A percentile compares a stretch with the other conserved stretches of the same genome.
phyloP scores from a whole-genome alignment of 164 flowering plant genomes.

The Tinospora cordifolia region DNA sequence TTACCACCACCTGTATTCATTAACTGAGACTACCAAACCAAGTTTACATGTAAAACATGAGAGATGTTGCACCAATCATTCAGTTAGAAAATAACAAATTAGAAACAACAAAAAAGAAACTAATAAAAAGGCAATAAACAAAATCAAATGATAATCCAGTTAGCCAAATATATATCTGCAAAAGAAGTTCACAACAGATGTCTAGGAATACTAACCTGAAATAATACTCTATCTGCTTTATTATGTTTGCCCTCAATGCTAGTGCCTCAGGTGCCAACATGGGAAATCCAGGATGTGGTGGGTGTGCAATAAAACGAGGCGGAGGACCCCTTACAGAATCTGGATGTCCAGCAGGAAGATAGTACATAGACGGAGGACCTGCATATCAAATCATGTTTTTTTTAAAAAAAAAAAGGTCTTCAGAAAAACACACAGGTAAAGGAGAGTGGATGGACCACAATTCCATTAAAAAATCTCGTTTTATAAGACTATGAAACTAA shows the following conservation, averaged over 20 bases:
- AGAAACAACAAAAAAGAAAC: neutral
- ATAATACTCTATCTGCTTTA: conserved; percentile 86
- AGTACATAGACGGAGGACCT: conserved; percentile 61
- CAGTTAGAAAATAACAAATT: neutral
- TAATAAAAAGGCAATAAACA: neutral
- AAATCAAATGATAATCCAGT: neutral
- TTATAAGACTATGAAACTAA: neutral
- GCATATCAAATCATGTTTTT: conserved; percentile 17
- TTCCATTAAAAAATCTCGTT: neutral
- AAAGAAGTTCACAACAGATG: conserved; percentile 1
- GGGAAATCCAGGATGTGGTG: conserved; percentile 33
- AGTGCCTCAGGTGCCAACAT: conserved; percentile 31
- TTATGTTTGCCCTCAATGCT: conserved; percentile 39
- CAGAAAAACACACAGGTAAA: neutral
- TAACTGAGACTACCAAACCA: neutral
- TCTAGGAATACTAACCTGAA: conserved; percentile 57
- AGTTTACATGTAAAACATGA: neutral
- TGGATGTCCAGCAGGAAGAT: conserved; percentile 53
- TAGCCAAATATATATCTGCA: neutral
- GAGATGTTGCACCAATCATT: neutral
- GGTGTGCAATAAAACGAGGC: conserved; percentile 44
- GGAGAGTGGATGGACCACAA: neutral
- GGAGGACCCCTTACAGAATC: conserved; percentile 51
- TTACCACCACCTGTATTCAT: neutral
- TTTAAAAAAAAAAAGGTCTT: neutral